phyloP scores from a whole-genome alignment of 371 early-diverging fungal species.

The Mortierella sp. region DNA sequence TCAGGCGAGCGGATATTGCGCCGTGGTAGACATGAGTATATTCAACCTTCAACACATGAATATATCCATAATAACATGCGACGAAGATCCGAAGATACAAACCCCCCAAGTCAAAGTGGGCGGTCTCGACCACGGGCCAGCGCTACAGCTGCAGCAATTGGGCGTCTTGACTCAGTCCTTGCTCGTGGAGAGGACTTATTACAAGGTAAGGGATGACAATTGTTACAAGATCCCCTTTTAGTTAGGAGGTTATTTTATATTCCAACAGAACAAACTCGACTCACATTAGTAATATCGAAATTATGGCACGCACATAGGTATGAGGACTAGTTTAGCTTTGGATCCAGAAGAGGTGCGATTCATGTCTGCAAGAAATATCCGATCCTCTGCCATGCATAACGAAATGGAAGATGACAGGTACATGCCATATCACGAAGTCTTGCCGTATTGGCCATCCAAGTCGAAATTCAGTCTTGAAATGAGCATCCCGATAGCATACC shows the following conservation, averaged over 20 bases:
- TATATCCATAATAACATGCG: background rate
- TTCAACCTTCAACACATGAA: slow-evolving; percentile 12
- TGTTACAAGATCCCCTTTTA: background rate
- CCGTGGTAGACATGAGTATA: slow-evolving; percentile 2
- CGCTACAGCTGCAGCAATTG: slow-evolving; percentile 53
- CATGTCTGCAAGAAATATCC: slow-evolving; percentile 19
- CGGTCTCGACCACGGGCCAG: slow-evolving; percentile 49
- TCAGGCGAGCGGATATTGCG: background rate
- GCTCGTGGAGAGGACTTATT: slow-evolving; percentile 44
- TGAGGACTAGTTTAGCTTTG: slow-evolving; percentile 47
- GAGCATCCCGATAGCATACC: slow-evolving; percentile 42
- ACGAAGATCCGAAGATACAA: slow-evolving; percentile 16
- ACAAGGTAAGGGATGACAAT: slow-evolving; percentile 26
- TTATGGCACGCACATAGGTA: slow-evolving; percentile 25
- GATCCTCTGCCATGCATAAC: slow-evolving; percentile 14
- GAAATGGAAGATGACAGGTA: background rate
- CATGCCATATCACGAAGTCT: slow-evolving; percentile 22
- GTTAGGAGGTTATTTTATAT: no score
- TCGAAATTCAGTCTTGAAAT: slow-evolving; percentile 45
- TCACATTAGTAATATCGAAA: no score
- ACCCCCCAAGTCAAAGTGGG: slow-evolving; percentile 12
- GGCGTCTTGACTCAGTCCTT: slow-evolving; percentile 40
- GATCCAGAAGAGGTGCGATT: slow-evolving; percentile 48
- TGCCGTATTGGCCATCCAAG: slow-evolving; percentile 52
- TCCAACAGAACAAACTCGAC: no score